A percentile compares a stretch with the other conserved stretches of the same genome.
These are phyloP conservation scores for Xerocomellus chrysenteron DNA, from an alignment of 768 basidiomycete species.

Conservation along the genomic window DNA sequence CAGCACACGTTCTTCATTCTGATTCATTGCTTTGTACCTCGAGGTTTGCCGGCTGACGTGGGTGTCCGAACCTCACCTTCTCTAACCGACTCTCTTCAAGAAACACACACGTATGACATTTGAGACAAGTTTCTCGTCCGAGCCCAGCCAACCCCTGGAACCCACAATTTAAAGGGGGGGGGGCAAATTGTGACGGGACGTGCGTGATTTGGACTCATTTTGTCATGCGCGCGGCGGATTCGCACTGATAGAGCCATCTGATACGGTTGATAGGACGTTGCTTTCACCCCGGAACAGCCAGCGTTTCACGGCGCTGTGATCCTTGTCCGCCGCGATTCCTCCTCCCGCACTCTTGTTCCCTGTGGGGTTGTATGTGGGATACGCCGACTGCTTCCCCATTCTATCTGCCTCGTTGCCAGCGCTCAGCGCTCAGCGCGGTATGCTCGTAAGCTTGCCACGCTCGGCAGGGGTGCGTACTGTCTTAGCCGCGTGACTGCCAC, in stretches of 20 bases:
- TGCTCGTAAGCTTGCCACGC: slow-evolving; percentile 11
- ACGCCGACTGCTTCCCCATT: slow-evolving; percentile 6
- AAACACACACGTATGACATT: not conserved
- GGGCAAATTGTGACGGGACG: not conserved
- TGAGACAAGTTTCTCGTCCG: not conserved
- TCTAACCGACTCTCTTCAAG: not conserved
- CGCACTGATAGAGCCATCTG: slow-evolving; percentile 26
- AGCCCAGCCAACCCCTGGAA: not conserved
- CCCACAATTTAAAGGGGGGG: not conserved
- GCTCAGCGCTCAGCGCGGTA: slow-evolving; percentile 10
- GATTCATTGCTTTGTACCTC: not conserved
- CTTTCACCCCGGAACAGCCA: slow-evolving; percentile 4
- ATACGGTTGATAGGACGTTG: slow-evolving; percentile 28
- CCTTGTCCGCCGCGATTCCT: slow-evolving; percentile 19
- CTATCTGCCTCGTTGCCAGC: slow-evolving; percentile 7
- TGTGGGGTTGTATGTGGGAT: not conserved
- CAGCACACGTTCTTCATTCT: slow-evolving; percentile 7
- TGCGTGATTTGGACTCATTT: slow-evolving; percentile 1
- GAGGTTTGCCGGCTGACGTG: slow-evolving; percentile 6
- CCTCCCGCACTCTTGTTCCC: not conserved
- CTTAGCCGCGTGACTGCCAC: slow-evolving; percentile 1
- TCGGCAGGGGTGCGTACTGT: not conserved
- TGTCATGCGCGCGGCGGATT: slow-evolving; percentile 9
- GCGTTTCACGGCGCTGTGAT: slow-evolving; percentile 23
- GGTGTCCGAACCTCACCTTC: not conserved